Evolutionary conservation across 148 eudicot species (phyloP), one percentile per base, ranked within the genome.

Genomic region (Fallopia convolvulus): DNA sequence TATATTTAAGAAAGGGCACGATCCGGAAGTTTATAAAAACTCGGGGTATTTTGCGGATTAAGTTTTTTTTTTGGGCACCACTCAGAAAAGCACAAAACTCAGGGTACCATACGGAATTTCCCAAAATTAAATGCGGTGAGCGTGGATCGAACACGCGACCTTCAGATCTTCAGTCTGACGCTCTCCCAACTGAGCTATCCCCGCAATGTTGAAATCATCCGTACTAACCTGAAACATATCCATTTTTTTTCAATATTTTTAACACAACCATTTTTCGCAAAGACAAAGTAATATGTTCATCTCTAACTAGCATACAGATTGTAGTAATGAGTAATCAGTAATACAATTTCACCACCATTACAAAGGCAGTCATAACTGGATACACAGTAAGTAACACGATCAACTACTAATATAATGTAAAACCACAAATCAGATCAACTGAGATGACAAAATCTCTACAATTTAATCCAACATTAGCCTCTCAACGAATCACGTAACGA

Each of bases 111-210:
- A n/a, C n/a, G n/a, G n/a, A n/a, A n/a, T n/a, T n/a, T n/a, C n/a
- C n/a, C n/a, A n/a, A n/a, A n/a, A n/a, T n/a, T n/a, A n/a, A n/a
- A n/a, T n/a, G n/a, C n/a, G 92, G 97, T 91, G 96, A 91, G 83
- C 94, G 92, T 91, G 93, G 97, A 93, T 93, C 97, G 92, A 93
- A 93, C 93, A 91, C 91, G 92, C 82, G 95, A 90, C 95, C 86
- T 84, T 87, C 87, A 84, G 85, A 84, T 84, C 87, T 83, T 82
- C 84, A 78, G 81, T 80, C 86, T 85, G 88, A 85, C 86, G 86
- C 86, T 83, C 88, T 83, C 88, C 88, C 88, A 77, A 77, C 80
- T 77, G 80, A 77, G 80, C 80, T 77, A 77, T 77, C 80, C 80
- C 80, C 80, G 80, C 80, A 2, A 2, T 46, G 32, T 3, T 7